Base-by-base conservation (phyloP, 2,329 filamentous ascomycete species). In the Paecilomyces sp. region DNA sequence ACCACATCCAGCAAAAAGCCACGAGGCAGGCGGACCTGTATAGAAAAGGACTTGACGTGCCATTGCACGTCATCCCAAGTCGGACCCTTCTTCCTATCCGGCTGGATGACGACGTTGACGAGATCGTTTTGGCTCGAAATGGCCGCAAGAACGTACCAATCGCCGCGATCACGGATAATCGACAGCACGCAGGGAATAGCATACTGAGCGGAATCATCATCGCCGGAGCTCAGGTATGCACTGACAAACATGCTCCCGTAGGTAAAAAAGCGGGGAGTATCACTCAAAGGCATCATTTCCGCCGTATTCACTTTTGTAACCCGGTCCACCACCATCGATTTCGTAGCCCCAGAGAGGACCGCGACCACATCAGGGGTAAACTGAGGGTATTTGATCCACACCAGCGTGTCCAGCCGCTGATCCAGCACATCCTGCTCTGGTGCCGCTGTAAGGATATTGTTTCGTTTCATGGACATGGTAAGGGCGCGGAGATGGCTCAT, bases 41-140 rank as follows among this genome's bases (percentile, higher is more conserved):
- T 80, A 0, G 84, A 82, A 61, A 81, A 83, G 6, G 81, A 80
- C 55, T 88, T 86, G 18, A 87, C 81, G 60, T 87, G 87, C 92
- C 92, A 96, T 51, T 85, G 83, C 4, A 96, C 84, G 70, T 94
- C 89, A 6, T 90, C 85, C 92, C 92, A 96, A 0, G 85, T 87
- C 1, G 89, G 85, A 0, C 89, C 89, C 6, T 80, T 77, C 64
- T 83, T 85, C 66, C 86, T 86, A 67, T 87, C 86, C 28, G 83
- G 80, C 67, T 90, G 88, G 13, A 97, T 86, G 54, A 83, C 79
- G 36, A 96, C 77, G 65, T 92, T 91, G 60, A 96, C 81, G 22
- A 88, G 81, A 13, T 89, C 88, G 65, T 87, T 89, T 74, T 96
- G 91, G 72, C 89, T 96, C 13, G 89, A 86, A 58, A 96, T 81